Percentiles rank a stretch among this genome's conserved stretches.
phyloP scores from a whole-genome alignment of 1,284 basidiomycete species.

The Moesziomyces globuligerus region DNA sequence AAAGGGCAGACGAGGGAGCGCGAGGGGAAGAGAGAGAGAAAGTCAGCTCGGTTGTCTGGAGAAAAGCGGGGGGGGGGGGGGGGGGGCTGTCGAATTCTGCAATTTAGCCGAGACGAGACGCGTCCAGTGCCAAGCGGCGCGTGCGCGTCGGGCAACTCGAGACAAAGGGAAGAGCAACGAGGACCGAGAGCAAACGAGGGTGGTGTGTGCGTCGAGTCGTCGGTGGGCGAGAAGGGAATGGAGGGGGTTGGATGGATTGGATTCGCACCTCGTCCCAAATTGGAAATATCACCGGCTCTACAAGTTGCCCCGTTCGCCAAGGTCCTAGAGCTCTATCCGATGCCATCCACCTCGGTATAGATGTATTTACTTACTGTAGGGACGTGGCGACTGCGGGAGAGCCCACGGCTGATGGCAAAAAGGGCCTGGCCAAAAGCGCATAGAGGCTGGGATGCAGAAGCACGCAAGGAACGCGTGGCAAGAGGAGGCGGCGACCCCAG shows the following conservation, averaged over 20 bases:
- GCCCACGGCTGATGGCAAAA: too few relatives aligned
- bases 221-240: background rate
- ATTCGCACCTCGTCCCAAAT: too few relatives aligned
- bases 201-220: background rate
- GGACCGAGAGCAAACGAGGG: background rate
- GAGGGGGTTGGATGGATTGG: too few relatives aligned
- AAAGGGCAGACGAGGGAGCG: background rate
- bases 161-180: background rate
- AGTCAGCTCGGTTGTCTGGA: background rate
- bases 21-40: background rate
- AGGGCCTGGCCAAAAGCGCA: too few relatives aligned
- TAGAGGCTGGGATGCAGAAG: too few relatives aligned
- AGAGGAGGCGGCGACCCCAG: background rate
- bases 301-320: too few relatives aligned
- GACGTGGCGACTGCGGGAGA: too few relatives aligned
- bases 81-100: slow-evolving; percentile 29
- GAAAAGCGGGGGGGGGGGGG: background rate
- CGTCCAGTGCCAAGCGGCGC: slow-evolving; percentile 32
- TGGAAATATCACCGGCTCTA: too few relatives aligned
- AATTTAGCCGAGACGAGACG: slow-evolving; percentile 27
- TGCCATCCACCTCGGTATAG: too few relatives aligned
- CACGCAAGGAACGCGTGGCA: too few relatives aligned
- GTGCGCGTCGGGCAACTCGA: slow-evolving; percentile 25
- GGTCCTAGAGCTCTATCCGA: too few relatives aligned
- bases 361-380: too few relatives aligned